Evolutionary conservation across 371 early-diverging fungal species (phyloP), one percentile per base, ranked within the genome.

Genomic region (Apophysomyces ossiformis): DNA sequence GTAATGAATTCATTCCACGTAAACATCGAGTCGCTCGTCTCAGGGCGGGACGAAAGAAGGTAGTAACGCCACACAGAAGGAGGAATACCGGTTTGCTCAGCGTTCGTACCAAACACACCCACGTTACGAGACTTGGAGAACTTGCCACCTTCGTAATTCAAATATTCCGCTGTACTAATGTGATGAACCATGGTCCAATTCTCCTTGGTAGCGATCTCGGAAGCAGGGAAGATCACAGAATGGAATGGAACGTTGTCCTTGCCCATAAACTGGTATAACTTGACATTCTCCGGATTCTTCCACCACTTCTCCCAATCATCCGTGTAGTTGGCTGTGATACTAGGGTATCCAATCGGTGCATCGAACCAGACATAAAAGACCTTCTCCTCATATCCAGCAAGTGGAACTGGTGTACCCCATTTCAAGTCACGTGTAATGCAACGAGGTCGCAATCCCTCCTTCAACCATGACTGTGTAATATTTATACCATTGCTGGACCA

Each of bases 331-430:
- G 98, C 97, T 5, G 98, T 97, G 75, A 99, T 98, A 58, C 97
- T 96, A 11, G 93, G 91, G 78, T 99, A 99, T 68, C 99, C 99
- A 63, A 99, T 97, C 57, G 96, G 95, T 15, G 99, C 99, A 80
- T 99, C 99, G 72, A 98, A 99, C 99, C 99, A 99, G 36, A 99
- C 99, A 81, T 99, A 99, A 66, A 99, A 99, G 36, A 99, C 99
- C 84, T 99, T 99, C 58, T 90, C 86, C 69, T 96, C 92, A 69
- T 87, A 96, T 9, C 92, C 96, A 21, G 84, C 79, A 37, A 94
- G 75, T 18, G 99, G 99, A 12, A 99, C 99, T 43, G 97, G 95
- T 32, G 97, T 97, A 60, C 99, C 99, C 99, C 99, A 99, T 78
- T 98, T 99, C 74, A 99, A 83, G 71, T 99, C 99, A 70, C 99